Conservation (phyloP, 164 flowering plant species). For the Pachysandra terminalis region DNA sequence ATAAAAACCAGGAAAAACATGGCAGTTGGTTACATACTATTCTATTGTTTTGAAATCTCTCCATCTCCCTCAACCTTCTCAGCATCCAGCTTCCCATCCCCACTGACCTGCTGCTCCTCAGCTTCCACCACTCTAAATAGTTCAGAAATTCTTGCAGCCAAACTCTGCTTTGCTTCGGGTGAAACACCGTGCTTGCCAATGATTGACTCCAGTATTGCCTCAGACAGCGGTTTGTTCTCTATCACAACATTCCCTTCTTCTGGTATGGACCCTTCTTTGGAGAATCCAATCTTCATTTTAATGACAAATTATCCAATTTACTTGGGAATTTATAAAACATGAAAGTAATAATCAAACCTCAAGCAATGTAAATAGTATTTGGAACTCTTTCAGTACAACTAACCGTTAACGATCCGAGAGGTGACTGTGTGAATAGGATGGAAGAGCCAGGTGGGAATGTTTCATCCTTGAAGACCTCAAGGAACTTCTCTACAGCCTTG, state of each 20-base stretch:
- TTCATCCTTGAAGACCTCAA: conserved; percentile 57
- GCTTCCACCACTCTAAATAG: conserved; percentile 15
- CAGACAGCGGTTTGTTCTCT: conserved; percentile 56
- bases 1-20: too few relatives aligned
- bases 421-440: conserved; percentile 65
- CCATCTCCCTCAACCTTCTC: background rate
- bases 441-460: conserved; percentile 74
- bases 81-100: background rate
- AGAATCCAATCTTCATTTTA: conserved; percentile 49
- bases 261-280: conserved; percentile 51
- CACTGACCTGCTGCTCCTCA: background rate
- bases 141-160: conserved; percentile 34
- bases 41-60: too few relatives aligned
- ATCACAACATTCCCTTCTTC: conserved; percentile 45
- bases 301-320: background rate
- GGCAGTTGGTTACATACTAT: too few relatives aligned
- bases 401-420: conserved; percentile 62
- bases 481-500: conserved; percentile 57
- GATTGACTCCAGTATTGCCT: conserved; percentile 67
- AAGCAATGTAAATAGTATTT: background rate
- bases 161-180: conserved; percentile 43
- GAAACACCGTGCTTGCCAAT: conserved; percentile 74
- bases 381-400: conserved; percentile 6
- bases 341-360: background rate
- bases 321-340: background rate